Conservation (phyloP, 2,329 filamentous ascomycete species). For the Nemania abortiva region DNA sequence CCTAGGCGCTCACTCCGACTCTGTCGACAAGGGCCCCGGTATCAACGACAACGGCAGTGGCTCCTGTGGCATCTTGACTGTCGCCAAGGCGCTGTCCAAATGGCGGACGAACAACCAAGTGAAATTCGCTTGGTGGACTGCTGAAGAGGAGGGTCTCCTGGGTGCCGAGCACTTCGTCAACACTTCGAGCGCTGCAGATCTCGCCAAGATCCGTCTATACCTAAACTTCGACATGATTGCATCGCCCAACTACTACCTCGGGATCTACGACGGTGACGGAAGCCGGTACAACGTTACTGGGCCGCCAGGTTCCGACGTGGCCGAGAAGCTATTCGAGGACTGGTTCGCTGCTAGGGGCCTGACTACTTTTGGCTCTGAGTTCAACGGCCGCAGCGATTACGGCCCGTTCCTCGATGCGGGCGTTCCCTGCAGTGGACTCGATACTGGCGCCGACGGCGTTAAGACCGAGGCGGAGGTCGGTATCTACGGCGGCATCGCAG, state of each 20-base stretch:
- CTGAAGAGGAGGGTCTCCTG: conserved; percentile 72
- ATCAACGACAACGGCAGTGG: conserved; percentile 76
- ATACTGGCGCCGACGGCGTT: conserved; percentile 72
- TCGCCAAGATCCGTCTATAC: conserved; percentile 68
- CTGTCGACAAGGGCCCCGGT: conserved; percentile 70
- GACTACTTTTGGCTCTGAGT: conserved; percentile 70
- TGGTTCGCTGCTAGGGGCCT: conserved; percentile 60
- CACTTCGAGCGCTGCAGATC: conserved; percentile 57
- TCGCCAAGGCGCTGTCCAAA: conserved; percentile 69
- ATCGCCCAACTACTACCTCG: conserved; percentile 67
- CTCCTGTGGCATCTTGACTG: conserved; percentile 67
- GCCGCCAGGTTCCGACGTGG: conserved; percentile 66
- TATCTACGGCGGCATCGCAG: conserved; percentile 67
- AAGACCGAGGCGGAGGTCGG: conserved; percentile 66
- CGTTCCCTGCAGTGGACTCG: conserved; percentile 72
- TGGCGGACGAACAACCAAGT: conserved; percentile 69
- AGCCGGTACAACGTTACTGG: conserved; percentile 65
- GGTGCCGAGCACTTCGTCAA: conserved; percentile 70
- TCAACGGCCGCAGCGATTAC: conserved; percentile 52
- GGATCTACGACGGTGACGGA: conserved; percentile 66
- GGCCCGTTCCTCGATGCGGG: conserved; percentile 58
- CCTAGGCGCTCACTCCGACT: conserved; percentile 71
- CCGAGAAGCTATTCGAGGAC: conserved; percentile 64
- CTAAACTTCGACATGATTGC: conserved; percentile 72
- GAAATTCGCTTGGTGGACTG: conserved; percentile 74